Evolutionary conservation across 2,329 filamentous ascomycete species (phyloP).

Genomic region (Emmonsiellopsis sp.): DNA sequence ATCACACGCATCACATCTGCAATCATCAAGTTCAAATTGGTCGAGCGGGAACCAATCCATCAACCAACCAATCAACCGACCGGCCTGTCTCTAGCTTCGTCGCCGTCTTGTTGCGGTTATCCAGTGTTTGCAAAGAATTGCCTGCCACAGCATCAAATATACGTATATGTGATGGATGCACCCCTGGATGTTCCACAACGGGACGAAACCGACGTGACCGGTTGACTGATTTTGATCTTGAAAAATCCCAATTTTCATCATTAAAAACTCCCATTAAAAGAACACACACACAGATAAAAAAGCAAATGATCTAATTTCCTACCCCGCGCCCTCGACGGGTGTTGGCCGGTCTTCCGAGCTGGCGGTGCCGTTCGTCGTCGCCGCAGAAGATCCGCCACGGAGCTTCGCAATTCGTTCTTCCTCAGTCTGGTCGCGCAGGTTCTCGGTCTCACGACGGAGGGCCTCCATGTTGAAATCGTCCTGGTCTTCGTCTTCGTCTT

Average conservation of each 20-base stretch:
- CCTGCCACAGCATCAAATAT: no score
- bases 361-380: neutral
- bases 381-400: constrained; percentile 14
- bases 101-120: no score
- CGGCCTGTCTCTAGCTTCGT: no score
- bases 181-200: no score
- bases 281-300: neutral
- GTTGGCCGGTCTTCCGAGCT: constrained; percentile 3
- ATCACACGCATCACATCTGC: neutral
- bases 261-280: no score
- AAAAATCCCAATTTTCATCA: no score
- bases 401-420: constrained; percentile 52
- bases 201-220: no score
- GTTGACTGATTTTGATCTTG: no score
- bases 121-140: no score
- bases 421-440: constrained; percentile 77
- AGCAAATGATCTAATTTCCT: neutral
- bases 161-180: no score
- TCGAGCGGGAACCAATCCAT: neutral
- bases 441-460: constrained; percentile 58
- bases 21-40: neutral
- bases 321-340: constrained; percentile 7
- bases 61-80: neutral
- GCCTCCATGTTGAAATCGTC: constrained; percentile 42
- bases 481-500: constrained; percentile 52